Conservation (phyloP, 305 asterid species). For the Fraxinus nigra region DNA sequence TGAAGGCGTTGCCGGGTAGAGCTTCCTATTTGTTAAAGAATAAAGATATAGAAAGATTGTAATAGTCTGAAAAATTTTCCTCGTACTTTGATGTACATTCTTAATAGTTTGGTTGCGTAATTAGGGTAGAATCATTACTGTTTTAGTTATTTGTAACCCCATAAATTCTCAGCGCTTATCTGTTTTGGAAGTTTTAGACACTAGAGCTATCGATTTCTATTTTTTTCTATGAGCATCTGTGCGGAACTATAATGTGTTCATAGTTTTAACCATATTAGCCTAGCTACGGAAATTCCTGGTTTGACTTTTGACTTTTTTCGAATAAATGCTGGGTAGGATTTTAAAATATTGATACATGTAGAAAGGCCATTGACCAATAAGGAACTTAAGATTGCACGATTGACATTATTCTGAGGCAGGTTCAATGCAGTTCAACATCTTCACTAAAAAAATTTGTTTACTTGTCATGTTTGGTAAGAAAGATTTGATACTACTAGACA, state of each 20-base stretch:
- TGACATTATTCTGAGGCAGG: neutral
- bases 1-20: neutral
- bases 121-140: neutral
- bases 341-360: neutral
- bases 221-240: neutral
- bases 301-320: neutral
- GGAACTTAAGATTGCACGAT: neutral
- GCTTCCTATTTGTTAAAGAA: neutral
- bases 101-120: neutral
- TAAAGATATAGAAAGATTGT: neutral
- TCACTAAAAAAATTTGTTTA: neutral
- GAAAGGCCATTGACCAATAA: neutral
- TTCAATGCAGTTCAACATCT: neutral
- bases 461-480: neutral
- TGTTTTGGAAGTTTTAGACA: neutral
- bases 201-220: neutral
- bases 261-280: neutral
- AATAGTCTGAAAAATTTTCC: neutral
- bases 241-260: neutral
- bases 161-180: neutral
- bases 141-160: neutral
- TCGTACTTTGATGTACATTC: neutral
- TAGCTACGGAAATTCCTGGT: neutral
- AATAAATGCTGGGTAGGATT: neutral
- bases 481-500: neutral